Evolutionary conservation across 345 rosid species (phyloP).

Genomic region (Aurinia saxatilis): DNA sequence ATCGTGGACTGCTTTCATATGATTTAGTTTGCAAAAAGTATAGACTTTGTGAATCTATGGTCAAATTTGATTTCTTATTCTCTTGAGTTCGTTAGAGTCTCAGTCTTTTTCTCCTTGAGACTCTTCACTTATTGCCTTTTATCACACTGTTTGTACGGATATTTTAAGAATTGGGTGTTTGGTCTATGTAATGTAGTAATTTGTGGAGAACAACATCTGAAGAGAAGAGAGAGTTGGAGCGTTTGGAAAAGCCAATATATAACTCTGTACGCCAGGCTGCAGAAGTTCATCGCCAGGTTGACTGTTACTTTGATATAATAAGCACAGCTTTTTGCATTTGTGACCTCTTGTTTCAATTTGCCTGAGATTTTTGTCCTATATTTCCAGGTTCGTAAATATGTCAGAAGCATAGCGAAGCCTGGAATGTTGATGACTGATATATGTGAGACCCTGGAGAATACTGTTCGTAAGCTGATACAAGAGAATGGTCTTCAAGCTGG

Average conservation of each 20-base stretch:
- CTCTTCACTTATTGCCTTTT: not conserved
- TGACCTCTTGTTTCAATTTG: not conserved
- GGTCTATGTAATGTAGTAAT: constrained; percentile 43
- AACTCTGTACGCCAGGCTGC: constrained; percentile 95
- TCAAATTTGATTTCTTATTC: not conserved
- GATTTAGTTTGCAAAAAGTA: not conserved
- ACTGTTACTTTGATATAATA: not conserved
- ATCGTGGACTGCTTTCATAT: not conserved
- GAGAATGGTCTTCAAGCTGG: constrained; percentile 97
- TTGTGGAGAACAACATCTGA: constrained; percentile 93
- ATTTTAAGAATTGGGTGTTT: not conserved
- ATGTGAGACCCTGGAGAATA: constrained; percentile 84
- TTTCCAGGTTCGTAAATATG: constrained; percentile 70
- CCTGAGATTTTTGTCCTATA: not conserved
- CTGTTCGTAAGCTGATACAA: constrained; percentile 80
- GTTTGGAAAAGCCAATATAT: constrained; percentile 71
- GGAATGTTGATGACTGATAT: constrained; percentile 94
- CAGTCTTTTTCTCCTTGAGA: not conserved
- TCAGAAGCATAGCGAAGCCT: constrained; percentile 73
- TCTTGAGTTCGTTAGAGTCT: not conserved
- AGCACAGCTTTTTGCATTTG: not conserved
- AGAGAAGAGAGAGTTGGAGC: constrained; percentile 93
- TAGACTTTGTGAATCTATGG: not conserved
- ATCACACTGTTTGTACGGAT: not conserved
- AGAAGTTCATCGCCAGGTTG: constrained; percentile 97